phyloP scores from a whole-genome alignment of 2,329 filamentous ascomycete species.

The Fusarium virguliforme region DNA sequence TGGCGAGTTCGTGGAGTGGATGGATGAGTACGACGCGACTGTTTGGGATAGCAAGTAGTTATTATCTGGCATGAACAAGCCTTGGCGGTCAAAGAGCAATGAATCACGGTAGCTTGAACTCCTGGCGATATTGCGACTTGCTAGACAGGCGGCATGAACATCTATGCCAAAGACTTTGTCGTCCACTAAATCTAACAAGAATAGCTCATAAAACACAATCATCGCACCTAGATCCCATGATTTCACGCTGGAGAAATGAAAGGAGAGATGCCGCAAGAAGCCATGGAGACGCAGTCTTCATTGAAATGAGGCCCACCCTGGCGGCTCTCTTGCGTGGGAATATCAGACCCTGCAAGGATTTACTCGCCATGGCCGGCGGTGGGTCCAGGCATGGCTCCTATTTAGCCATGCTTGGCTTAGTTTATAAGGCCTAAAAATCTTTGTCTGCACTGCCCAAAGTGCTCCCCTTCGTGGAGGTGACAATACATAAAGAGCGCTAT shows the following conservation, averaged over 20 bases:
- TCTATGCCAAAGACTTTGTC: not conserved
- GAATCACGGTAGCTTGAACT: not conserved
- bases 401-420: conserved; percentile 7
- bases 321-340: not conserved
- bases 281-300: not conserved
- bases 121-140: not conserved
- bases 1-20: conserved; percentile 62
- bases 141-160: not conserved
- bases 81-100: not conserved
- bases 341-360: not conserved
- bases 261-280: not conserved
- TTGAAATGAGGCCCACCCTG: not conserved
- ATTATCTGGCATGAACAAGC: not conserved
- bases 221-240: not conserved
- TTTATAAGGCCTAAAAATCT: conserved; percentile 11
- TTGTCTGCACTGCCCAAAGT: conserved; percentile 8
- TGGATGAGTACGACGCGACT: conserved; percentile 63
- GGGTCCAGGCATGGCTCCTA: not conserved
- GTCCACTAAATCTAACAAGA: not conserved
- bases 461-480: conserved; percentile 5
- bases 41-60: not conserved
- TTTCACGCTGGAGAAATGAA: not conserved
- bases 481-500: conserved; percentile 2
- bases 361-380: not conserved
- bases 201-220: not conserved